Base-by-base conservation (phyloP, 83 land plant genomes). In the Thuja plicata region DNA sequence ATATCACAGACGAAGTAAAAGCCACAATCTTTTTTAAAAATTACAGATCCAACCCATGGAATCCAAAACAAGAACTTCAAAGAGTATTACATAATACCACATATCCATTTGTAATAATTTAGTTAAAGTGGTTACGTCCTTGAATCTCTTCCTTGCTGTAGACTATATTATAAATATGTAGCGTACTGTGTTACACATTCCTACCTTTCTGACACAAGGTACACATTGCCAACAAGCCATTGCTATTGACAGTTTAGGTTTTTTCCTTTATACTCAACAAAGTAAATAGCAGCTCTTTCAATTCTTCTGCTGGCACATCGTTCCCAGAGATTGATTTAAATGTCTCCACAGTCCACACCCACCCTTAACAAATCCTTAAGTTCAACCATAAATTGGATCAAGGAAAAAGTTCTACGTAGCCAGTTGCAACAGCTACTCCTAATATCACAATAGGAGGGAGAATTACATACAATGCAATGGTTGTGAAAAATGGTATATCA, bases 321-420 rank as follows among this genome's bases (percentile, higher is more conserved):
- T 13, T 27, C 79, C 34, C 79, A 76, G 34, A 35, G 35, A 76
- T 35, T 76, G 38, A 4, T 32, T 8, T 35, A 15, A 76, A 76
- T 76, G 79, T 76, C 79, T 76, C 38, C 79, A 32, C 79, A 11
- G 40, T 76, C 38, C 79, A 32, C 79, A 11, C 19, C 17, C 40
- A 32, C 17, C 40, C 17, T 76, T 34, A 76, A 76, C 79, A 32
- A 32, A 15, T 76, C 79, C 35, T 76, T 35, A 76, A 34, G 79
- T 76, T 35, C 38, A 57, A 88, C n/a, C 79, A 24, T 21, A 70
- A 60, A 12, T 8, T 89, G 45, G n/a, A 12, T 96, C 92, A 97
- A 52, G 99, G 99, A 77, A 95, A 90, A 76, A 97, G 93, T 43
- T 97, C 95, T 5, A 98, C 93, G 92, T 98, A 97, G 50, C 99